Conservation (phyloP, 805 yeast species). For the Martiniozyma abietophila region DNA sequence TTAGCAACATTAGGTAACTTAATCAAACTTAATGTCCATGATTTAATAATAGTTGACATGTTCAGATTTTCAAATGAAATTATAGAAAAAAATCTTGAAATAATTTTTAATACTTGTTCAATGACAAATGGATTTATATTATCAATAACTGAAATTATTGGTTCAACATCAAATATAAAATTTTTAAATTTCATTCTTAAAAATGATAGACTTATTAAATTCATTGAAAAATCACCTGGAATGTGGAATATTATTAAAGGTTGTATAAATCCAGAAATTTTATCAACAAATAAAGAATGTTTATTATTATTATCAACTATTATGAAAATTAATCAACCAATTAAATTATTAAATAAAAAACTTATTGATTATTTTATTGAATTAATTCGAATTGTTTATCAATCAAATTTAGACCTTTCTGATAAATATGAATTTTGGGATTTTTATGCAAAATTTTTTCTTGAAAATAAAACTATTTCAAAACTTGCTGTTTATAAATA, state of each 20-base stretch:
- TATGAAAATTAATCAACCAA: background rate
- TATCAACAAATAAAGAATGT: background rate
- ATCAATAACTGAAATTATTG: background rate
- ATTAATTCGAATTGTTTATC: conserved; percentile 2
- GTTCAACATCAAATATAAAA: too few species aligned
- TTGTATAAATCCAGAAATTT: background rate
- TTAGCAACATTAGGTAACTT: background rate
- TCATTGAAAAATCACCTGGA: background rate
- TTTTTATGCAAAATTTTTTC: conserved; percentile 1
- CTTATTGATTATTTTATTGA: conserved; percentile 1
- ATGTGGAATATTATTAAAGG: conserved; percentile 7
- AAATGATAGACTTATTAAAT: background rate
- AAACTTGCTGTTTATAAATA: background rate
- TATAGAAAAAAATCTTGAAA: background rate
- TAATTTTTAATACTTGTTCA: conserved; percentile 4
- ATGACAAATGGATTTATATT: conserved; percentile 4
- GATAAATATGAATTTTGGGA: conserved; percentile 8
- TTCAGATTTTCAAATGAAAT: conserved; percentile 5
- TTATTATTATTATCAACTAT: conserved; percentile 1
- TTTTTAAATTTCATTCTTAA: too few species aligned
- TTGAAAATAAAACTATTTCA: background rate
- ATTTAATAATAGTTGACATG: conserved; percentile 8
- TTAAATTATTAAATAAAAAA: background rate
- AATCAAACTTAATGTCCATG: conserved; percentile 1
- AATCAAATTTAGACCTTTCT: conserved; percentile 2